A percentile compares a stretch with the other conserved stretches of the same genome.
Evolutionary conservation across 352 stramenopile genomes (phyloP).

Genomic region (Globisporangium camurandrum): DNA sequence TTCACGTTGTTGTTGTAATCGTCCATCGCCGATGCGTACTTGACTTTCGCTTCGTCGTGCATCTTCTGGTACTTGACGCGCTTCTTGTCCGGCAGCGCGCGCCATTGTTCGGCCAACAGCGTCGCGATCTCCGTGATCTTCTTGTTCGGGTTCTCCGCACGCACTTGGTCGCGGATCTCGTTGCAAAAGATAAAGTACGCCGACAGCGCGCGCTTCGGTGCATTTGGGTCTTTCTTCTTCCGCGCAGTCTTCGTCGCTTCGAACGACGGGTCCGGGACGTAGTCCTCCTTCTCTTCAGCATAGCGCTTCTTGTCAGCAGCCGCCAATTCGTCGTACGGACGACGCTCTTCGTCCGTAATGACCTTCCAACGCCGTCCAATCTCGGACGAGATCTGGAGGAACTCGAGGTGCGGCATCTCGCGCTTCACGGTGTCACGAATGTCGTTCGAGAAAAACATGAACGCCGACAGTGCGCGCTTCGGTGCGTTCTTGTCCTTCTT

Average conservation of each 20-base stretch:
- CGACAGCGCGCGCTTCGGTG: constrained; percentile 91
- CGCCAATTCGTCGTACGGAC: constrained; percentile 79
- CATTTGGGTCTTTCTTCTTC: constrained; percentile 91
- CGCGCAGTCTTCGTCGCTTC: constrained; percentile 49
- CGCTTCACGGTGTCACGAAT: constrained; percentile 86
- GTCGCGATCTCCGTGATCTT: constrained; percentile 91
- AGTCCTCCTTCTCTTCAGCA: constrained; percentile 84
- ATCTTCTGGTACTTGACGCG: constrained; percentile 87
- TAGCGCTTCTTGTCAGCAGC: constrained; percentile 84
- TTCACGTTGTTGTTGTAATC: constrained; percentile 73
- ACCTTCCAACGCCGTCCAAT: constrained; percentile 82
- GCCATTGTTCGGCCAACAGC: constrained; percentile 78
- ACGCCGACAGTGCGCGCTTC: constrained; percentile 85
- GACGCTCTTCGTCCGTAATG: constrained; percentile 54
- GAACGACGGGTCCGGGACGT: constrained; percentile 80
- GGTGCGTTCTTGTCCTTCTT: constrained; percentile 91
- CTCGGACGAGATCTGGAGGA: constrained; percentile 82
- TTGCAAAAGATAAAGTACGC: constrained; percentile 96
- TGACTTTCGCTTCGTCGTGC: constrained; percentile 77
- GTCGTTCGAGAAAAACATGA: constrained; percentile 90
- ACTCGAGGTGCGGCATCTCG: constrained; percentile 81
- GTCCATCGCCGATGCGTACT: constrained; percentile 89
- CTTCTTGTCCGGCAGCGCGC: constrained; percentile 88
- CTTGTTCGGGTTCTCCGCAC: constrained; percentile 91
- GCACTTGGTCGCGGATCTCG: constrained; percentile 86